A percentile compares a stretch with the other conserved stretches of the same genome.
phyloP scores from a whole-genome alignment of 2,329 filamentous ascomycete genomes.

The Venturia asperata region DNA sequence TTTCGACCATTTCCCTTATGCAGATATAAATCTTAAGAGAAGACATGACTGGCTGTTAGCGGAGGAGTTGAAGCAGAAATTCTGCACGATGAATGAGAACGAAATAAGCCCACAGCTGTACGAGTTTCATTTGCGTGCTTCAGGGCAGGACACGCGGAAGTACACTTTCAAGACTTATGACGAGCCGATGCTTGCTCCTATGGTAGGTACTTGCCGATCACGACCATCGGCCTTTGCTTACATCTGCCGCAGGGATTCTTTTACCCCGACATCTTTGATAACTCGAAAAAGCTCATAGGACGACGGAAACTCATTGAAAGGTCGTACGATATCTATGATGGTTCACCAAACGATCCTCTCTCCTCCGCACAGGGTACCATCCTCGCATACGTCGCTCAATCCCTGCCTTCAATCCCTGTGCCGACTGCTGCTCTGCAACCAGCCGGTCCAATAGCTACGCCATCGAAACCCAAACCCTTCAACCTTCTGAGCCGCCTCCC shows the following conservation, averaged over 20 bases:
- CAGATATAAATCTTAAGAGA: conserved; percentile 83
- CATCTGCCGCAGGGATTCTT: conserved; percentile 59
- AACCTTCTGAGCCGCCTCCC: conserved; percentile 60
- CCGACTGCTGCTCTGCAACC: conserved; percentile 31
- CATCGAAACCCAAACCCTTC: conserved; percentile 52
- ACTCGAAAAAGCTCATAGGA: conserved; percentile 68
- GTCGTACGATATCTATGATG: conserved; percentile 90
- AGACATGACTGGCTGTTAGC: conserved; percentile 89
- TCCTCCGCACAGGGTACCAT: conserved; percentile 75
- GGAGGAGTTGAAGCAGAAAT: conserved; percentile 90
- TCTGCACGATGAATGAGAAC: conserved; percentile 83
- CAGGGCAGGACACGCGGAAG: conserved; percentile 82
- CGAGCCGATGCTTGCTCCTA: conserved; percentile 85
- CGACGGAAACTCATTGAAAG: conserved; percentile 75
- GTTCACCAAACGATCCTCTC: conserved; percentile 81
- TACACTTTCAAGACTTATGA: conserved; percentile 97
- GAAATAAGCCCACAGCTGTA: conserved; percentile 82
- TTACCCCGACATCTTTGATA: conserved; percentile 79
- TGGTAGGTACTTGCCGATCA: conserved; percentile 42
- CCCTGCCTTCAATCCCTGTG: conserved; percentile 25
- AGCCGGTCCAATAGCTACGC: conserved; percentile 49
- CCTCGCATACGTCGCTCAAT: conserved; percentile 44
- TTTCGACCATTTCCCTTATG: conserved; percentile 89
- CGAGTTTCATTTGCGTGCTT: conserved; percentile 84
- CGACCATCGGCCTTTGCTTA: conserved; percentile 9